A percentile compares a stretch with the other conserved stretches of the same genome.
Evolutionary conservation across 257 asterid species (phyloP).

Genomic region (Ehretia macrophylla): DNA sequence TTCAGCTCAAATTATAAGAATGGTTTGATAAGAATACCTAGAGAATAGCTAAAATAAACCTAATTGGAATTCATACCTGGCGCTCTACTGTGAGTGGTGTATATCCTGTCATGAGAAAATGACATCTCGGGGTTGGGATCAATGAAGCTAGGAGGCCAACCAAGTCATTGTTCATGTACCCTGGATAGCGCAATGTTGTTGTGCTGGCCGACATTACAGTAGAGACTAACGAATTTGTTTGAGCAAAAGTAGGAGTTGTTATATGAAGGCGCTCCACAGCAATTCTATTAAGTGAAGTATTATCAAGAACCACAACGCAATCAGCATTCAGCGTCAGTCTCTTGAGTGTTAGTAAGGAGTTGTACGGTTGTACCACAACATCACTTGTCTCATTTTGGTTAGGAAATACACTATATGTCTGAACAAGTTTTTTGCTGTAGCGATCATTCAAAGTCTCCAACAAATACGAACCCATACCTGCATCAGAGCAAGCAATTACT

Average conservation of each 20-base stretch:
- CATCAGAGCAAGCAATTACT: too few relatives aligned
- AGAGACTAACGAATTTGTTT: constrained; percentile 94
- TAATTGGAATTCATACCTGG: constrained; percentile 50
- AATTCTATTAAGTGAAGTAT: constrained; percentile 91
- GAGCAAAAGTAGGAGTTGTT: constrained; percentile 86
- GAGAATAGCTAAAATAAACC: too few relatives aligned
- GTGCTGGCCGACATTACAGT: constrained; percentile 99
- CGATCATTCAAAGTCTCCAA: constrained; percentile 96
- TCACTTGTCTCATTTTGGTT: constrained; percentile 98
- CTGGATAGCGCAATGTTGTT: constrained; percentile 94
- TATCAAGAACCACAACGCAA: constrained; percentile 98
- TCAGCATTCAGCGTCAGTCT: constrained; percentile 94
- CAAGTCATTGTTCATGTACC: constrained; percentile 98
- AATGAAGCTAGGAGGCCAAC: constrained; percentile 99
- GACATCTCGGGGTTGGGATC: constrained; percentile 99
- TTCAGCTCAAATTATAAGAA: too few relatives aligned
- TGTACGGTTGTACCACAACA: constrained; percentile 98
- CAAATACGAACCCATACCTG: constrained; percentile 98
- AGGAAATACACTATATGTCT: constrained; percentile 98
- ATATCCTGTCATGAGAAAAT: constrained; percentile 97
- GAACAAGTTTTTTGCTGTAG: constrained; percentile 96
- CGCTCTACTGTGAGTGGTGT: constrained; percentile 99
- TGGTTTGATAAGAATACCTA: too few relatives aligned
- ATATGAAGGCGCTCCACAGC: constrained; percentile 97
- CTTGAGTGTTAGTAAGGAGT: constrained; percentile 91